Evolutionary conservation across 805 yeast genomes (phyloP).

Genomic region (Dipodascus albidus): DNA sequence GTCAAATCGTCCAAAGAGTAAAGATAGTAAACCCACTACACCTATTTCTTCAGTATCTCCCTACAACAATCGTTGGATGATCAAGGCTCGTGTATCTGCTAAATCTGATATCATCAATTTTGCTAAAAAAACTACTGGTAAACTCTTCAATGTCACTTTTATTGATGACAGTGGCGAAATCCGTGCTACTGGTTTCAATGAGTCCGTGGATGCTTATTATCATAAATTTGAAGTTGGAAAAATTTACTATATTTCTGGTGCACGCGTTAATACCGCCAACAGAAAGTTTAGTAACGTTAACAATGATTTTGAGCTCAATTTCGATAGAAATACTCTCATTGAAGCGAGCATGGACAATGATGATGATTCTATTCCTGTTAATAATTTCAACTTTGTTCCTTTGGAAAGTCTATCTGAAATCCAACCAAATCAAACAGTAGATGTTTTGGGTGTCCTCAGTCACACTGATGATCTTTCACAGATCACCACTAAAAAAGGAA

Average conservation of each 20-base stretch:
- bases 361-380: conserved; percentile 57
- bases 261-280: conserved; percentile 71
- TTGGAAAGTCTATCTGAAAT: conserved; percentile 53
- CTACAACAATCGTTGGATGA: conserved; percentile 82
- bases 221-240: conserved; percentile 77
- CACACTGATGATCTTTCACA: conserved; percentile 65
- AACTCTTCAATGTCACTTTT: conserved; percentile 76
- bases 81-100: conserved; percentile 82
- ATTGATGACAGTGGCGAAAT: conserved; percentile 94
- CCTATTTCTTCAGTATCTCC: conserved; percentile 88
- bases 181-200: conserved; percentile 89
- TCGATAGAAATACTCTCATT: conserved; percentile 69
- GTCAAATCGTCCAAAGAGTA: background rate
- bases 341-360: conserved; percentile 51
- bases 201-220: conserved; percentile 67
- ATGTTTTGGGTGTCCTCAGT: conserved; percentile 79
- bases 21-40: conserved; percentile 28
- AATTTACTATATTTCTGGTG: conserved; percentile 74
- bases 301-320: conserved; percentile 78
- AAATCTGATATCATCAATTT: conserved; percentile 83
- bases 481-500: conserved; percentile 81
- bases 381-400: conserved; percentile 64
- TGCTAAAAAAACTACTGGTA: conserved; percentile 84
- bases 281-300: conserved; percentile 73
- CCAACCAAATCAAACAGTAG: conserved; percentile 64